Evolutionary conservation across 345 rosid species (phyloP).

Genomic region (Arabidopsis suecica): DNA sequence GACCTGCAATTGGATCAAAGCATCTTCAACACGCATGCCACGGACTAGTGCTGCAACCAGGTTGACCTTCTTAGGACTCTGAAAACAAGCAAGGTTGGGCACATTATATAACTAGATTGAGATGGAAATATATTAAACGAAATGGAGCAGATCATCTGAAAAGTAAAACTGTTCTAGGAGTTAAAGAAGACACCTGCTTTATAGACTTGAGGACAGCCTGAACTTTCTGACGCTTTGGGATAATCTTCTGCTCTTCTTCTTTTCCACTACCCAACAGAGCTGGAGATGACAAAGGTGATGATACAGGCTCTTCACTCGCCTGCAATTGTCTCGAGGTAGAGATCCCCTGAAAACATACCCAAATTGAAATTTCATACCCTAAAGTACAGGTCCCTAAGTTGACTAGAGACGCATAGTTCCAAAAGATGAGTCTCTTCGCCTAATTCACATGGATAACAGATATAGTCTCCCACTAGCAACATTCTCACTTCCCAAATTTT

Average conservation of each 20-base stretch:
- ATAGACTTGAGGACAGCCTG: conserved; percentile 88
- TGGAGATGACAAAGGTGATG: conserved; percentile 78
- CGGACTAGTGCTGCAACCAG: conserved; percentile 92
- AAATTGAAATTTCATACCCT: conserved; percentile 1
- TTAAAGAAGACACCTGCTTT: conserved; percentile 61
- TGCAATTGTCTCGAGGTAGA: conserved; percentile 68
- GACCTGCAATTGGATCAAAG: conserved; percentile 89
- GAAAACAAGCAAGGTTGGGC: conserved; percentile 41
- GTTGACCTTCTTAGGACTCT: conserved; percentile 98
- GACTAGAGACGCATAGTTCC: conserved; percentile 1
- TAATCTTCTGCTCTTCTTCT: conserved; percentile 65
- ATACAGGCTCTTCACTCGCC: conserved; percentile 68
- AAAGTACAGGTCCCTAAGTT: background rate
- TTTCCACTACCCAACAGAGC: conserved; percentile 61
- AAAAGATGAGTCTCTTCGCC: background rate
- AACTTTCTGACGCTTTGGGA: conserved; percentile 66
- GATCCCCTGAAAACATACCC: conserved; percentile 59
- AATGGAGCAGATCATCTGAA: background rate
- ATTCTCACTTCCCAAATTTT: conserved; percentile 2
- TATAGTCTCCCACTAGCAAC: background rate
- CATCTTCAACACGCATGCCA: conserved; percentile 98
- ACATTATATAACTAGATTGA: background rate
- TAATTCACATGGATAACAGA: background rate
- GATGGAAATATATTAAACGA: background rate
- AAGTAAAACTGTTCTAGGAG: background rate